Evolutionary conservation across 352 stramenopile genomes (phyloP).

Genomic region (Phytophthora hibernalis): DNA sequence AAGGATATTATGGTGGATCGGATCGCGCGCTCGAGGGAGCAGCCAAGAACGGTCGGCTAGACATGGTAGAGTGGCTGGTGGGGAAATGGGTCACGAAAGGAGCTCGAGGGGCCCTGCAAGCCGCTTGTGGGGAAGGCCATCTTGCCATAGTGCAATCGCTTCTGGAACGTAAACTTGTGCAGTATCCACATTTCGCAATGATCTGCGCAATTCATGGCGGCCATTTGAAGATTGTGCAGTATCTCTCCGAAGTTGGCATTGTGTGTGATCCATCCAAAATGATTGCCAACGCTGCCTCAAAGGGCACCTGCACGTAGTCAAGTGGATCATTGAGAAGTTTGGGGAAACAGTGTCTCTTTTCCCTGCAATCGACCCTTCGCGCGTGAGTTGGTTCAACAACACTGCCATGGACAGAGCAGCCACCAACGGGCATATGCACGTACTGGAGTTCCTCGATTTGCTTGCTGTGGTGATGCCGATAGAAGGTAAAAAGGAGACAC

Average conservation of each 20-base stretch:
- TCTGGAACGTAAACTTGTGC: neutral
- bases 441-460: conserved; percentile 15
- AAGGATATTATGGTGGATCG: neutral
- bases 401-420: conserved; percentile 26
- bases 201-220: neutral
- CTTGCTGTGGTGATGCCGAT: conserved; percentile 9
- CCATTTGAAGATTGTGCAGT: conserved; percentile 2
- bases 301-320: conserved; percentile 17
- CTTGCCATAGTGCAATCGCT: conserved; percentile 3
- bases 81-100: neutral
- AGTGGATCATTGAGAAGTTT: conserved; percentile 18
- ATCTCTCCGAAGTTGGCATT: conserved; percentile 2
- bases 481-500: conserved; percentile 6
- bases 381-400: neutral
- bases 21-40: neutral
- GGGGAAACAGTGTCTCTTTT: conserved; percentile 5
- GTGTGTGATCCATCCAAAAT: neutral
- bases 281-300: conserved; percentile 9
- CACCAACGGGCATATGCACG: conserved; percentile 13
- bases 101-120: neutral
- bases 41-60: neutral
- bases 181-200: neutral
- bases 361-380: neutral
- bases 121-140: conserved; percentile 1
- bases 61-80: conserved; percentile 11